Conservation (phyloP, 2,329 filamentous ascomycete genomes). For the Trichoderma simmonsii region DNA sequence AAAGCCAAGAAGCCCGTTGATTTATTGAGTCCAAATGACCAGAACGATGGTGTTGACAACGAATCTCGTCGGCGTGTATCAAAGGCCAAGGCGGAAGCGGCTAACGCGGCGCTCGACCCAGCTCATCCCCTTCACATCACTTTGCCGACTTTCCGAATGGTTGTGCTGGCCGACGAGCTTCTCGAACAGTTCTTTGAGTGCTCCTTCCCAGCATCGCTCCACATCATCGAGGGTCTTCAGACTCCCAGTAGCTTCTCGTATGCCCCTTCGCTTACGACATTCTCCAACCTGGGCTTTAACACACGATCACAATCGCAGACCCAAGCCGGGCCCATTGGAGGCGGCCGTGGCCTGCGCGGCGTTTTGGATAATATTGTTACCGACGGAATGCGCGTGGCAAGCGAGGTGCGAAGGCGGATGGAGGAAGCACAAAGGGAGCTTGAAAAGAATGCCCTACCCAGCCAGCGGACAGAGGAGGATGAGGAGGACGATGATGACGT, state of each 20-base stretch:
- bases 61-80: conserved; percentile 42
- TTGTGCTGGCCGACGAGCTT: conserved; percentile 91
- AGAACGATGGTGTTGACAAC: conserved; percentile 24
- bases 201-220: conserved; percentile 90
- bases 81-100: conserved; percentile 68
- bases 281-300: conserved; percentile 66
- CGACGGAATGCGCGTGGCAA: conserved; percentile 93
- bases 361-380: conserved; percentile 97
- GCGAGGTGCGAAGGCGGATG: conserved; percentile 87
- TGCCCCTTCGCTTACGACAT: conserved; percentile 74
- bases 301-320: conserved; percentile 39
- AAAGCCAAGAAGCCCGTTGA: conserved; percentile 42
- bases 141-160: conserved; percentile 96
- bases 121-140: conserved; percentile 93
- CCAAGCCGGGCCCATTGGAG: conserved; percentile 41
- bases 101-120: conserved; percentile 88
- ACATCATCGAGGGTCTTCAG: conserved; percentile 66
- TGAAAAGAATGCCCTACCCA: conserved; percentile 72
- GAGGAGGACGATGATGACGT: conserved; percentile 63
- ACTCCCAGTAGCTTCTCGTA: conserved; percentile 30
- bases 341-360: conserved; percentile 75
- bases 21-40: conserved; percentile 32
- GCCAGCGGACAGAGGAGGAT: conserved; percentile 64
- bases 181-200: conserved; percentile 97
- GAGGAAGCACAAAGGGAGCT: conserved; percentile 92